Base-by-base conservation (phyloP, 805 yeast species). In the Candida insectalens region DNA sequence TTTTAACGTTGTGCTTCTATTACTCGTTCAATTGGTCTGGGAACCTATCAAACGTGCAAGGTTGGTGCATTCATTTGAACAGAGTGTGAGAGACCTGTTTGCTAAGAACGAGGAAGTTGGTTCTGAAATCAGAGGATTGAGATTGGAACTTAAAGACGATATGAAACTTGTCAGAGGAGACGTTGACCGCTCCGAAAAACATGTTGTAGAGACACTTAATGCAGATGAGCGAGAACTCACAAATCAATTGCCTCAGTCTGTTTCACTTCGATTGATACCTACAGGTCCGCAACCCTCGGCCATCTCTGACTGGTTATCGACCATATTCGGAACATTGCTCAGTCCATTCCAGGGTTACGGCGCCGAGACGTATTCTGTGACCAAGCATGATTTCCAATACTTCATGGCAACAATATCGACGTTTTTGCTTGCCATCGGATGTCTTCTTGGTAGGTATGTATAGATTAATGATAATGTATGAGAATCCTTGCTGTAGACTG, bases 1-100 rank as follows among this genome's bases (percentile, higher is more conserved):
- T 1, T 69, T 85, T 42, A 92, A 92, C 59, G 68, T 89, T 18
- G 33, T 82, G 6, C 55, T 94, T 19, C 87, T 92, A 43, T 49
- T 87, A 3, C 63, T 83, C 5, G 92, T 94, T 13, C 95, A 94
- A 43, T 62, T 92, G 45, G 65, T 87, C 1, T 73, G 92, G 32
- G 99, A 92, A 60, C 98, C 99, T 0, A 85, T 95, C 89, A 92
- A 87, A 50, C 64, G 98, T 42, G 64, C 74, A 37, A 64, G 88
- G 36, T 60, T 92, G 39, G 94, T 89, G 15, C 74, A 74, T 8
- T 73, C 87, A 1, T 92, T 92, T 59, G 96, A 89, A 47, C 75
- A 68, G 17, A 83, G 80, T 49, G 94, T 88, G 9, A 74, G 67
- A 42, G 65, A 60, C 6, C 67, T 71, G 2, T 52, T 78, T 15